Evolutionary conservation across 495 filamentous ascomycete species (phyloP), one percentile per base, ranked within the genome.

Genomic region (Trichoderma gamsii): DNA sequence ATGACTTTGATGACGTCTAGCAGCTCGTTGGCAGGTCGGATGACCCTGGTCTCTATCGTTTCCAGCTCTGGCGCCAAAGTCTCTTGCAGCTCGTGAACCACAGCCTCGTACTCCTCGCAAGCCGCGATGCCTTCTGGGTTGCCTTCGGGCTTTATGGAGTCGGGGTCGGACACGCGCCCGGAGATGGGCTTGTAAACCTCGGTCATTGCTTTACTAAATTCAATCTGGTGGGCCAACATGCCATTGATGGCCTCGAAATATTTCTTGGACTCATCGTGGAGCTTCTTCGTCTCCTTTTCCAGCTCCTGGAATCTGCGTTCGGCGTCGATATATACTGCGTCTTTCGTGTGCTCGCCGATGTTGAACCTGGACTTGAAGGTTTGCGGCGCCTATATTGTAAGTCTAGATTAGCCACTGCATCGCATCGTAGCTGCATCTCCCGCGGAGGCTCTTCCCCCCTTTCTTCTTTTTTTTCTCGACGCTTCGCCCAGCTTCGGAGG

Each of bases 161-260:
- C 90, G 38, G 95, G 96, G 80, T 98, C 95, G 44, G 94, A 97
- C 74, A 96, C 85, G 69, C 94, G 91, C 23, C 95, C 95, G 69
- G 93, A 97, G 71, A 99, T 98, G 64, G 95, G 95, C 75, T 96
- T 97, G 83, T 99, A 99, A 71, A 99, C 89, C 79, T 99, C 96
- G 63, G 89, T 89, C 79, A 95, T 90, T 43, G 92, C 91, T 81
- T 97, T 89, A 71, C 93, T 96, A 83, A 99, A 99, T 78, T 96
- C 96, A 83, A 98, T 97, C 79, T 99, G 95, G 80, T 97, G 92
- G 78, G 82, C 88, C 71, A 99, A 82, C 95, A 99, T 99, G 81
- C 92, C 91, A 79, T 98, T 98, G 76, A 99, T 97, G 75, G 95
- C 92, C 51, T 96, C 88, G 72, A 95, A 97, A 78, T 99, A 93